Evolutionary conservation across 768 basidiomycete species (phyloP).

Genomic region (Auricularia heimuer): DNA sequence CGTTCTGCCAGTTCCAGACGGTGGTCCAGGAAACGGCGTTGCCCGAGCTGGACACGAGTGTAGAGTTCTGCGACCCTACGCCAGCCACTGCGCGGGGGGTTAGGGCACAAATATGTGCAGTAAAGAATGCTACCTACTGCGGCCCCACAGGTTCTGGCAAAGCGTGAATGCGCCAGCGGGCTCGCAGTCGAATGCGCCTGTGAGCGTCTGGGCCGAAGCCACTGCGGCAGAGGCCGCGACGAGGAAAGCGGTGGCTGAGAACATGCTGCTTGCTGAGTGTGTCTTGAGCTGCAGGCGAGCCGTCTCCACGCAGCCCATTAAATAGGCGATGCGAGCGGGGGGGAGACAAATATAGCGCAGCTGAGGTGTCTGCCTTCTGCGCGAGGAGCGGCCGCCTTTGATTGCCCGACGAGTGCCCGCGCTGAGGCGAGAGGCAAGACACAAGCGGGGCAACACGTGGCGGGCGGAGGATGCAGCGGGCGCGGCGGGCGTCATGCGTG

Average conservation of each 20-base stretch:
- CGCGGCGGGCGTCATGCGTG: background rate
- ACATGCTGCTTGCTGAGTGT: background rate
- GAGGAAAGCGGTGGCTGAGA: background rate
- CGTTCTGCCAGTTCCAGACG: slow-evolving; percentile 42
- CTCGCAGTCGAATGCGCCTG: slow-evolving; percentile 35
- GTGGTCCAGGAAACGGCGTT: slow-evolving; percentile 43
- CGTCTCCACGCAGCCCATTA: background rate
- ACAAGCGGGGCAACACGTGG: background rate
- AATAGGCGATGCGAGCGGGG: background rate
- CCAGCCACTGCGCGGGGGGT: slow-evolving; percentile 26
- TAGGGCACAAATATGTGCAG: too few species aligned
- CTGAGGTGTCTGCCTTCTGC: background rate
- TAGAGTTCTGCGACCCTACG: slow-evolving; percentile 40
- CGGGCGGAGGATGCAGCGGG: background rate
- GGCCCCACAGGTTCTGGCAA: slow-evolving; percentile 52
- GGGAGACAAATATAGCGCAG: background rate
- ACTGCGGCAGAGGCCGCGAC: background rate
- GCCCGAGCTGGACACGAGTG: slow-evolving; percentile 30
- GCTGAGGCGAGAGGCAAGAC: background rate
- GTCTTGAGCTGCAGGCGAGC: background rate
- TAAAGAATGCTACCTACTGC: slow-evolving; percentile 19
- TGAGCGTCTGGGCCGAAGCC: slow-evolving; percentile 22
- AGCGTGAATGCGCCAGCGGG: slow-evolving; percentile 39
- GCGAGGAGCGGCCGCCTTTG: background rate
- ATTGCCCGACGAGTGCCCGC: background rate